Evolutionary conservation across 441 rosid species (phyloP), one percentile per base, ranked within the genome.

Genomic region (Gossypium laxum): DNA sequence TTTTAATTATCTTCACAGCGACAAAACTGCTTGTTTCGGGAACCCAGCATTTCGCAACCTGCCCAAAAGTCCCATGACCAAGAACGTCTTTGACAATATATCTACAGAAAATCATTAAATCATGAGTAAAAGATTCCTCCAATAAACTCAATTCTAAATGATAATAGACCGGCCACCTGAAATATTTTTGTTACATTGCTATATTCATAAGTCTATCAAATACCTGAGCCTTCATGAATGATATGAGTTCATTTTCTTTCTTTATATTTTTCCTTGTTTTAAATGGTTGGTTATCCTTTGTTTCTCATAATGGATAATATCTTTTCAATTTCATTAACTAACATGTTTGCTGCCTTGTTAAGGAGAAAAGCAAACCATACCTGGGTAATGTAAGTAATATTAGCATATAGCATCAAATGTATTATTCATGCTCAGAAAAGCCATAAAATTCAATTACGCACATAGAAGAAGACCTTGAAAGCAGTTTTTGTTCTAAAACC

Each of bases 11-110:
- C 84, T 96, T 96, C 69, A 96, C 88, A 71, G 99, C 99, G 61
- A 89, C 92, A 83, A 85, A 90, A 82, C 86, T 75, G 77, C 84
- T 78, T 11, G 85, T 82, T 76, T 89, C 96, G 30, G 88, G 82
- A 69, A 89, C 91, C 98, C 88, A 91, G 85, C 99, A 96, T 82
- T 93, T 96, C 52, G 96, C 98, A 87, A 96, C 99, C 83, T 96
- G 99, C 62, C 99, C 99, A 77, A 96, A 96, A 69, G 98, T 96
- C 73, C 99, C 99, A 76, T 96, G 99, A 78, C 99, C 99, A 78
- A 96, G 99, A 75, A 92, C 90, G 82, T 96, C 99, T 85, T 93
- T 92, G 85, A 96, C 97, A 68, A 93, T 74, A 80, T 96, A 93
- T 82, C 99, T 96, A 87, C 77, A 81, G 72, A 79, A 64, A 72